These are phyloP conservation scores for Leptographium lundbergii DNA, from an alignment of 2,329 filamentous ascomycete species.

Conservation along the genomic window DNA sequence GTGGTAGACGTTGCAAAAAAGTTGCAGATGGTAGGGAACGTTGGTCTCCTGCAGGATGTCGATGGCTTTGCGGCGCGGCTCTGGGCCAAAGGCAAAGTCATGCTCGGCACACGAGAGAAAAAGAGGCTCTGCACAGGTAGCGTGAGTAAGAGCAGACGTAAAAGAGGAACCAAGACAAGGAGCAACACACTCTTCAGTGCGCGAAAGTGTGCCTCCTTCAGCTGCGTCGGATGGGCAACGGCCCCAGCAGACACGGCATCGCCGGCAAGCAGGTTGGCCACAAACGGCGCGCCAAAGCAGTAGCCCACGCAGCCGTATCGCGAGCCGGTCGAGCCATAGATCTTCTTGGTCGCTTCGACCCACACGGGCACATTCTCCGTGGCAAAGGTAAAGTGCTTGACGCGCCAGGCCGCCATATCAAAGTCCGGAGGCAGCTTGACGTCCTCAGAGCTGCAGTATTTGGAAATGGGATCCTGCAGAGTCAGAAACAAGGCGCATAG, in stretches of 20 bases:
- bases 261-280: conserved; percentile 26
- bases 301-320: conserved; percentile 29
- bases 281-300: conserved; percentile 31
- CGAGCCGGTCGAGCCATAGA: conserved; percentile 21
- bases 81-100: conserved; percentile 29
- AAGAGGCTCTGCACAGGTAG: conserved; percentile 21
- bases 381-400: conserved; percentile 30
- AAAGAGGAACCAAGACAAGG: background rate
- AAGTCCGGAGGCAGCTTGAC: conserved; percentile 25
- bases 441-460: conserved; percentile 11
- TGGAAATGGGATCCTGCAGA: conserved; percentile 19
- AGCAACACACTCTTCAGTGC: conserved; percentile 20
- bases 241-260: conserved; percentile 28
- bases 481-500: background rate
- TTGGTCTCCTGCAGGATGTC: conserved; percentile 27
- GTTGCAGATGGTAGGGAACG: conserved; percentile 46
- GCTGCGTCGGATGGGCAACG: conserved; percentile 36
- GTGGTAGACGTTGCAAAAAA: conserved; percentile 43
- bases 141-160: background rate
- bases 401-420: conserved; percentile 34
- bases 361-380: conserved; percentile 29
- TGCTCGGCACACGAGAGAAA: conserved; percentile 32
- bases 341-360: conserved; percentile 23
- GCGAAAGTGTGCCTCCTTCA: conserved; percentile 33
- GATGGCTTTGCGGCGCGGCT: conserved; percentile 25